A percentile compares a stretch with the other conserved stretches of the same genome.
Evolutionary conservation across 345 rosid species (phyloP).

Genomic region (Heritiera littoralis): DNA sequence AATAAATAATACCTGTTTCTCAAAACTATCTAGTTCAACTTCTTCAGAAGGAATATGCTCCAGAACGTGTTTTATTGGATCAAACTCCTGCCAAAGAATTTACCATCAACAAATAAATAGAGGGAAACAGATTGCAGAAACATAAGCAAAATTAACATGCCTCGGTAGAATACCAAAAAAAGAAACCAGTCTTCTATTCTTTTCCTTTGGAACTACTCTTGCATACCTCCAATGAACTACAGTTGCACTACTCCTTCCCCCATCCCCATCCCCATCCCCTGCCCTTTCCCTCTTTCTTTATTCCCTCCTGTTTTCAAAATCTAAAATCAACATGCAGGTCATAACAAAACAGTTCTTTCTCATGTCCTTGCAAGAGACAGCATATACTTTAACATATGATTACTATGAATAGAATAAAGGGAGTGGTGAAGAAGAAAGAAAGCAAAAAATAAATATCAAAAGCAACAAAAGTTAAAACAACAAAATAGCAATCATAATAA

Average conservation of each 20-base stretch:
- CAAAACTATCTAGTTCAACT: slow-evolving; percentile 67
- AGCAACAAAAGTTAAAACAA: slow-evolving; percentile 7
- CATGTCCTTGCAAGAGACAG: not conserved
- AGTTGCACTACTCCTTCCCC: not conserved
- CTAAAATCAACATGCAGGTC: not conserved
- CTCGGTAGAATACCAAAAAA: not conserved
- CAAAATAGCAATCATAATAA: not conserved
- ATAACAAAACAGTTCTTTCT: not conserved
- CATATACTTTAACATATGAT: slow-evolving; percentile 5
- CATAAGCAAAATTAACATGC: not conserved
- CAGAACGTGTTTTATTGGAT: slow-evolving; percentile 77
- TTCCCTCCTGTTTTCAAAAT: not conserved
- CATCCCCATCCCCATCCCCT: not conserved
- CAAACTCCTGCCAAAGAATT: slow-evolving; percentile 69
- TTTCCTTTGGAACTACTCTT: not conserved
- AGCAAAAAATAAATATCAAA: not conserved
- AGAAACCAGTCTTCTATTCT: not conserved
- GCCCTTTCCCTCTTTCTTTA: not conserved
- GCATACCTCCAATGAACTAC: not conserved
- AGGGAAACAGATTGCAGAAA: not conserved
- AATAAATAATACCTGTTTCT: slow-evolving; percentile 66
- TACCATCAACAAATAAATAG: not conserved
- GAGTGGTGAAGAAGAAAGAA: not conserved
- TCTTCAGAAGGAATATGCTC: slow-evolving; percentile 77
- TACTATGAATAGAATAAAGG: not conserved